Evolutionary conservation across 2,329 filamentous ascomycete species (phyloP), one percentile per base, ranked within the genome.

Genomic region (Clonostachys rhizophaga): DNA sequence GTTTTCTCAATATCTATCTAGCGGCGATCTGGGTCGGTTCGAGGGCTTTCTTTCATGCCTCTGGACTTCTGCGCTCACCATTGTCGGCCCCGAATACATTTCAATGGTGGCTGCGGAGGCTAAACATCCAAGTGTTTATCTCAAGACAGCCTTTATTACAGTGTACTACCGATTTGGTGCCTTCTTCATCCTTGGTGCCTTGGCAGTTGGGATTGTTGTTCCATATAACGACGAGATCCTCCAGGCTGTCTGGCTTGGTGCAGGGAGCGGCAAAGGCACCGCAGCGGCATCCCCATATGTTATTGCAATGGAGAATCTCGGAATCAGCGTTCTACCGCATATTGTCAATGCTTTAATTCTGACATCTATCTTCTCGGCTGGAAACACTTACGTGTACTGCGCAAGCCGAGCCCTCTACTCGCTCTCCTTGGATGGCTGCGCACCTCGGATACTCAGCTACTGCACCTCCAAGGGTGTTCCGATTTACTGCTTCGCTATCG

Each of bases 21-120:
- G 68, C 0, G 86, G 84, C 1, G 59, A 73, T 37, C 71, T 86
- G 0, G 87, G 86, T 14, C 73, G 74, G 34, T 87, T 84, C 54
- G 70, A 87, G 9, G 85, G 84, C 0, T 87, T 88, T 88, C 57
- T 64, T 86, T 30, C 76, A 81, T 44, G 82, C 49, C 63, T 86
- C 45, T 83, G 49, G 49, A 43, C 44, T n/a, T 47, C 52, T 12
- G 43, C 46, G 8, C 55, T 82, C 58, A 78, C 75, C 2, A 72
- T 83, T 45, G 76, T 77, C 8, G 83, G 82, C 1, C 80, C 81
- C 0, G 81, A 85, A 54, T 84, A 83, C 53, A 76, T 86, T 34
- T 67, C 71, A 5, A 78, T 76, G 49, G 86, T 84, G 0, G 80
- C 86, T 9, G 84, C 83, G 36, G 83, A 86, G 61, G 74, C 81